Conservation (phyloP, 345 rosid species). For the Citrus inodora region DNA sequence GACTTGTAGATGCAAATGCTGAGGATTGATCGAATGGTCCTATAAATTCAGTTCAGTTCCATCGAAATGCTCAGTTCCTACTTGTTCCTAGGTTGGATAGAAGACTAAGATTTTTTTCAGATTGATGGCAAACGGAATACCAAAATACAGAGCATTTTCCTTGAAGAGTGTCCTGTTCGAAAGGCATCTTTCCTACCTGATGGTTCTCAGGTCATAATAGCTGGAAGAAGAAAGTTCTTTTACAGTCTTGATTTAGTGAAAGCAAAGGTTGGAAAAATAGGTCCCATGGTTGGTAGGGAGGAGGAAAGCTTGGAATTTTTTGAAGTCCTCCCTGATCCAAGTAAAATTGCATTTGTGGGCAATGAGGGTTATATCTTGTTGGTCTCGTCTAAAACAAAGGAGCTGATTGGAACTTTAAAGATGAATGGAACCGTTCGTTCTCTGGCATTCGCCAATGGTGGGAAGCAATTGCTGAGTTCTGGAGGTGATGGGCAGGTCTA, state of each 20-base stretch:
- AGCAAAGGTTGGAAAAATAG: slow-evolving; percentile 73
- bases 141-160: slow-evolving; percentile 77
- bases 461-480: slow-evolving; percentile 65
- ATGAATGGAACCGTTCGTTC: slow-evolving; percentile 85
- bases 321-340: slow-evolving; percentile 81
- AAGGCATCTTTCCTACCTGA: slow-evolving; percentile 82
- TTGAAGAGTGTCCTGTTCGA: slow-evolving; percentile 75
- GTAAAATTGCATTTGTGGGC: slow-evolving; percentile 75
- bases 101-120: slow-evolving; percentile 72
- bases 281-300: slow-evolving; percentile 89
- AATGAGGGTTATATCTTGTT: slow-evolving; percentile 80
- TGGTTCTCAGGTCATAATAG: slow-evolving; percentile 82
- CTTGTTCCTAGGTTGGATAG: slow-evolving; percentile 76
- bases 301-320: slow-evolving; percentile 91
- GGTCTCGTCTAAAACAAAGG: slow-evolving; percentile 80
- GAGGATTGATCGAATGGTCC: slow-evolving; percentile 71
- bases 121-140: slow-evolving; percentile 93
- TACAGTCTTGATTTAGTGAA: slow-evolving; percentile 81
- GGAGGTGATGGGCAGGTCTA: slow-evolving; percentile 93
- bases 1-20: slow-evolving; percentile 80
- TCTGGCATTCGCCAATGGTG: slow-evolving; percentile 66
- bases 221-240: slow-evolving; percentile 91
- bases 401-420: slow-evolving; percentile 75
- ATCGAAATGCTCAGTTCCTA: slow-evolving; percentile 76
- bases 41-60: slow-evolving; percentile 82